Conservation (phyloP, 495 filamentous ascomycete species). For the Penicillium cinerascens region DNA sequence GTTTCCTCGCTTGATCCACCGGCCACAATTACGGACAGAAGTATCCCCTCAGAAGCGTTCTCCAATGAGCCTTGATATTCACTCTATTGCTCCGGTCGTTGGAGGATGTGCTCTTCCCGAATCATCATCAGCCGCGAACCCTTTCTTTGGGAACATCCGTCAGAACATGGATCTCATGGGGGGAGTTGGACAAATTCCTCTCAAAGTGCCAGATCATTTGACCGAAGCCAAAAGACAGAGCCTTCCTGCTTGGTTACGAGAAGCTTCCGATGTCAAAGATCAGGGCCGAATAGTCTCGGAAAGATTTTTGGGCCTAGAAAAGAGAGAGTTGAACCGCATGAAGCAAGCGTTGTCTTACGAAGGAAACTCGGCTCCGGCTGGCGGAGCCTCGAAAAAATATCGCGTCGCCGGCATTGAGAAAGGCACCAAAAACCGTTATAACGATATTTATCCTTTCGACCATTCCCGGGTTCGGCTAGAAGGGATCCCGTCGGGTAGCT, state of each 20-base stretch:
- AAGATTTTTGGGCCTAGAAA: constrained; percentile 79
- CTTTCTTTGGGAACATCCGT: constrained; percentile 93
- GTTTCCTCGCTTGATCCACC: constrained; percentile 45
- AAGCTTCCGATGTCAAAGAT: constrained; percentile 61
- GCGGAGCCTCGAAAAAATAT: constrained; percentile 34
- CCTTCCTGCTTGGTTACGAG: constrained; percentile 75
- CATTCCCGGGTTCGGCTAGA: constrained; percentile 82
- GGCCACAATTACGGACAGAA: constrained; percentile 19
- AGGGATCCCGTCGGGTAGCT: constrained; percentile 63
- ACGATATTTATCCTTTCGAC: constrained; percentile 96
- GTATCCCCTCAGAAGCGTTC: constrained; percentile 39
- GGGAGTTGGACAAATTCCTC: constrained; percentile 84
- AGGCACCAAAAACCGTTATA: constrained; percentile 92
- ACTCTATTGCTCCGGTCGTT: constrained; percentile 68
- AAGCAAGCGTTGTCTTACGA: constrained; percentile 74
- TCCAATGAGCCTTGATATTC: constrained; percentile 46
- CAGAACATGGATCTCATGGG: constrained; percentile 96
- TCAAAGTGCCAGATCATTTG: constrained; percentile 63
- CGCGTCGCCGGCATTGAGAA: constrained; percentile 89
- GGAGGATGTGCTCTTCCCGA: constrained; percentile 84
- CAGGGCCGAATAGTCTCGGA: constrained; percentile 78
- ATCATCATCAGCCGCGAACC: constrained; percentile 64
- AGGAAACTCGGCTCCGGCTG: constrained; percentile 47
- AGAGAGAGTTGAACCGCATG: constrained; percentile 85
- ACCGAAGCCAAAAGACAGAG: constrained; percentile 35